Evolutionary conservation across 2,329 filamentous ascomycete genomes (phyloP), one percentile per base, ranked within the genome.

Genomic region (Fusarium ambrosium): DNA sequence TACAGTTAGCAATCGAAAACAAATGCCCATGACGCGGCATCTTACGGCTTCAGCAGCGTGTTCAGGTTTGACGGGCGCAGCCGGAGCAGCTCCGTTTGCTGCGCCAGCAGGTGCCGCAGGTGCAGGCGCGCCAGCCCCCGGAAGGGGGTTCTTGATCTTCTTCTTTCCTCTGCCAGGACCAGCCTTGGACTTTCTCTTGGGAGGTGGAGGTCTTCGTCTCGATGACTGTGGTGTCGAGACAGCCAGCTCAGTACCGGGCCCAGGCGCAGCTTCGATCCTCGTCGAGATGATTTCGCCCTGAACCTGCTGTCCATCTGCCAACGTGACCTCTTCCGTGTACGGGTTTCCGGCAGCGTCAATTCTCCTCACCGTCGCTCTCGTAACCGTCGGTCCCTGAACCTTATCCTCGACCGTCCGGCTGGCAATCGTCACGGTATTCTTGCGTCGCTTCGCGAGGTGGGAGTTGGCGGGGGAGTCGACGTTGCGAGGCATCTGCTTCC

Each of bases 301-400:
- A 1, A 97, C 89, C 6, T 87, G 86, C 80, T 97, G 93, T 1
- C 95, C 95, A 67, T 96, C 93, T 6, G 91, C 90, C 5, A 97
- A 89, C 22, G 94, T 93, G 9, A 97, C 91, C 78, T 97, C 94
- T 81, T 97, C 95, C 2, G 96, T 92, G 70, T 94, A 94, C 11
- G 94, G 89, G 77, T 96, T 96, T 27, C 95, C 95, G 1, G 91
- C 90, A 6, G 92, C 92, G 80, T 97, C 94, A 13, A 92, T 86
- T 75, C 93, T 92, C 77, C 93, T 91, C 63, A 98, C 94, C 24
- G 93, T 97, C 0, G 94, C 94, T 79, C 93, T 93, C 9, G 94
- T 92, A 78, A 97, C 84, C 7, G 87, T 94, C 5, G 90, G 88
- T 3, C 86, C 87, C 18, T 84, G 78, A 4, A 79, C 72, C 64